phyloP scores from a whole-genome alignment of 129 eudicot genomes.

The Solidago caesia region DNA sequence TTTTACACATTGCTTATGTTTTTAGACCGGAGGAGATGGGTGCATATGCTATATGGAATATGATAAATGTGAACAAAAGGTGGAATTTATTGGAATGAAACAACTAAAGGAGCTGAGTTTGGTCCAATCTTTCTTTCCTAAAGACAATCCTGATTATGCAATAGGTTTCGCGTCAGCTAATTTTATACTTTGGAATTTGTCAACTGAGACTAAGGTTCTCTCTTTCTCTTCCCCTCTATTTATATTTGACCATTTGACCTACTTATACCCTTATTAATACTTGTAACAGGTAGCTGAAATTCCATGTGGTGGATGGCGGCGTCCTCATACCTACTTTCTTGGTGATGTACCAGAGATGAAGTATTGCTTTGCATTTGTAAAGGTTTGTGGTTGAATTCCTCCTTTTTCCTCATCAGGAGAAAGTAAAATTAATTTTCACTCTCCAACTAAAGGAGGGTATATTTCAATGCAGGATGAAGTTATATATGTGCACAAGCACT shows the following conservation, averaged over 20 bases:
- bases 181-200: constrained; percentile 78
- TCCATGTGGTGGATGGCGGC: constrained; percentile 98
- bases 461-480: constrained; percentile 57
- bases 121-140: constrained; percentile 53
- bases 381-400: constrained; percentile 43
- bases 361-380: constrained; percentile 84
- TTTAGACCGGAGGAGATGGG: constrained; percentile 95
- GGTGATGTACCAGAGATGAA: constrained; percentile 73
- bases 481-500: constrained; percentile 66
- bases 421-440: constrained; percentile 4
- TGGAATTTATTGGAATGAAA: constrained; percentile 90
- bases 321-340: constrained; percentile 84
- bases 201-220: constrained; percentile 73
- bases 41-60: constrained; percentile 88
- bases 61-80: constrained; percentile 38
- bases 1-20: not conserved
- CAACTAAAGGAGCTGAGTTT: constrained; percentile 84
- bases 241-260: constrained; percentile 1
- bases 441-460: not conserved
- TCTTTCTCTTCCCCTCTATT: constrained; percentile 27
- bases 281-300: constrained; percentile 64
- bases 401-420: not conserved
- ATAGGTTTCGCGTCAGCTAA: constrained; percentile 85
- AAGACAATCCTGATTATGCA: constrained; percentile 52
- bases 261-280: constrained; percentile 7